These are phyloP conservation scores for Zygosaccharomyces bisporus DNA, from an alignment of 805 yeast species.

Conservation along the genomic window DNA sequence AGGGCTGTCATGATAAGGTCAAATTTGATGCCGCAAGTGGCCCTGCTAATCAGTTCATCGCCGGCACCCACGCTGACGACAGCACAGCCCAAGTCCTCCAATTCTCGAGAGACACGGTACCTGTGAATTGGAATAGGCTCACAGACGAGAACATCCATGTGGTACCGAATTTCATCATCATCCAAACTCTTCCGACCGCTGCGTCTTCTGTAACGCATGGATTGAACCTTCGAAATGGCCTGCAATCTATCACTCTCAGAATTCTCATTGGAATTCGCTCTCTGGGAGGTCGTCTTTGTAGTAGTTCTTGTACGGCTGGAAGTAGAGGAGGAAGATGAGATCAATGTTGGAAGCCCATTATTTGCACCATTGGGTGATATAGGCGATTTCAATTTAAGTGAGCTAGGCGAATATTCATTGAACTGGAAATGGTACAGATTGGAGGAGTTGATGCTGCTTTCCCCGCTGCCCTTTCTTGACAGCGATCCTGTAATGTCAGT, in stretches of 20 bases:
- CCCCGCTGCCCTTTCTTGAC: constrained; percentile 26
- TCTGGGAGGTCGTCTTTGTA: constrained; percentile 32
- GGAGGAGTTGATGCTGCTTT: constrained; percentile 12
- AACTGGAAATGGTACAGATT: constrained; percentile 13
- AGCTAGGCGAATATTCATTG: constrained; percentile 26
- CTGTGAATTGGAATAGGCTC: constrained; percentile 84
- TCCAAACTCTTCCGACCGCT: constrained; percentile 30
- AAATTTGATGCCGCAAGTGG: constrained; percentile 78
- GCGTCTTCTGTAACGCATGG: constrained; percentile 29
- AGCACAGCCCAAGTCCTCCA: constrained; percentile 71
- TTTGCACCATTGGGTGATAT: constrained; percentile 23
- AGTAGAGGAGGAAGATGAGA: constrained; percentile 58
- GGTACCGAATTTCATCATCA: constrained; percentile 23
- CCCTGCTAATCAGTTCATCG: constrained; percentile 75
- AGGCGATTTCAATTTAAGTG: constrained; percentile 29
- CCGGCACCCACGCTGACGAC: constrained; percentile 76
- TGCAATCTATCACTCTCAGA: constrained; percentile 28
- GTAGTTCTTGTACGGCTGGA: constrained; percentile 46
- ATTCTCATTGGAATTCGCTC: constrained; percentile 23
- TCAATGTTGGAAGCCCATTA: constrained; percentile 19
- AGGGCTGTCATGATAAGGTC: constrained; percentile 79
- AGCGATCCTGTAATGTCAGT: constrained; percentile 14
- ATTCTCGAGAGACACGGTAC: constrained; percentile 56
- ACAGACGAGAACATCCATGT: constrained; percentile 70
- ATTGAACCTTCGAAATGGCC: constrained; percentile 30